Base-by-base conservation (phyloP, 192 early-diverging fungal genomes). In the Pecoramyces ruminantium region DNA sequence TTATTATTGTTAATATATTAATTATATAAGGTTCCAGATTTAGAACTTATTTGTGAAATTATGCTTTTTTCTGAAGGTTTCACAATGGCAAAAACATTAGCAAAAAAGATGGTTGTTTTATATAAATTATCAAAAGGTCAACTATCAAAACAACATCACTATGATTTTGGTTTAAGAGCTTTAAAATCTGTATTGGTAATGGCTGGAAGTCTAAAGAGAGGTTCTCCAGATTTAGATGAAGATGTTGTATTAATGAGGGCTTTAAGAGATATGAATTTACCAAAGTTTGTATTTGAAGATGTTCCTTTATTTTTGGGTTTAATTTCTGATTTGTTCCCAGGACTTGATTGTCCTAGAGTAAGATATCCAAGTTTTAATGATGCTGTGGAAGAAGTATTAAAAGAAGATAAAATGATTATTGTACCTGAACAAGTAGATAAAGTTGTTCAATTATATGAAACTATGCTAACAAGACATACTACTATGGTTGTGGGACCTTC, bases 21-120 rank as follows among this genome's bases (percentile, higher is more conserved):
- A n/a, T n/a, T n/a, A n/a, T n/a, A 21, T 21, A 4, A 67, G 51
- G 51, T 67, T n/a, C 51, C 51, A 11, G 51, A 67, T 67, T 67
- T 67, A 67, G 51, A 67, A 67, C 51, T 67, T 12, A 90, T 90
- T 83, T 90, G 89, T 82, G 89, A 90, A 83, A 90, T 88, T 80
- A 90, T 90, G 86, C 87, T 94, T 38, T 92, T 93, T 81, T 91
- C 91, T 0, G 91, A 94, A 84, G 90, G 92, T 67, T 90, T 94
- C 81, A 92, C 91, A 3, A 83, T 92, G 28, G 93, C 93, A 2
- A 94, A 94, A 85, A 86, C 86, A 0, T 83, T 94, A 3, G 92
- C 92, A 39, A 94, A 94, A 80, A 90, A 90, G 82, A 90, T 90
- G 89, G 89, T 90, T 14, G 89, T 90, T 2, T 82, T 90, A 11